Percentiles rank a stretch among this genome's conserved stretches.
Conservation (phyloP, 2,329 filamentous ascomycete genomes). For the Sporothrix luriei region DNA sequence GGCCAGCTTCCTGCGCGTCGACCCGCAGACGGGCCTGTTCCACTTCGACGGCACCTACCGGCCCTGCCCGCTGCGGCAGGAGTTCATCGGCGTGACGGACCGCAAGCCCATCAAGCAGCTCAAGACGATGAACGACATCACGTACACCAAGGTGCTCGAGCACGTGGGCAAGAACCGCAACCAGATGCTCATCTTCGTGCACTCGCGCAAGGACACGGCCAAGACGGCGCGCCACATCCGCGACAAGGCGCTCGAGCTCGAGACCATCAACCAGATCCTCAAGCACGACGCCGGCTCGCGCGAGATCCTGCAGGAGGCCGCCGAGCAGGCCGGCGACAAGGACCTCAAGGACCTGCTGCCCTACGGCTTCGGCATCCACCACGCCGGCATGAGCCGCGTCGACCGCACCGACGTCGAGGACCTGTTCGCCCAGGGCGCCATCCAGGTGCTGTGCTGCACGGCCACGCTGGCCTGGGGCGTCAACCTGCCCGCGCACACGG, state of each 20-base stretch:
- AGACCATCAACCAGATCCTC: slow-evolving; percentile 94
- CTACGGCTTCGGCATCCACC: slow-evolving; percentile 97
- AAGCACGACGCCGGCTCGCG: slow-evolving; percentile 89
- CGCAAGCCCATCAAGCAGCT: slow-evolving; percentile 98
- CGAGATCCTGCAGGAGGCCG: slow-evolving; percentile 83
- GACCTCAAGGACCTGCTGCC: slow-evolving; percentile 93
- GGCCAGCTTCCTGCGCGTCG: slow-evolving; percentile 89
- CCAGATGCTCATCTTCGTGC: slow-evolving; percentile 98
- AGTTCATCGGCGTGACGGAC: slow-evolving; percentile 96
- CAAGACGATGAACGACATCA: slow-evolving; percentile 99
- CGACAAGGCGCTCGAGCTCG: slow-evolving; percentile 94
- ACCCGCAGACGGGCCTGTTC: slow-evolving; percentile 82
- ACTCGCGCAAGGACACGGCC: slow-evolving; percentile 95
- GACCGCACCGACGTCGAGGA: slow-evolving; percentile 95
- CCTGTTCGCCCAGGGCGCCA: slow-evolving; percentile 84
- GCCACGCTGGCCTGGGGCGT: slow-evolving; percentile 99
- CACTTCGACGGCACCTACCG: slow-evolving; percentile 95
- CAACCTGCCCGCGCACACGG: slow-evolving; percentile 94
- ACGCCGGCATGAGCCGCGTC: slow-evolving; percentile 94
- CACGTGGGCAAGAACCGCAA: slow-evolving; percentile 91
- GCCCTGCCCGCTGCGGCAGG: slow-evolving; percentile 91
- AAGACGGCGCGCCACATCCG: slow-evolving; percentile 96
- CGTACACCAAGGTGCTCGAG: slow-evolving; percentile 95
- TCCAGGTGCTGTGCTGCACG: slow-evolving; percentile 95
- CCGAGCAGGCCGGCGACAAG: slow-evolving; percentile 77